A percentile compares a stretch with the other conserved stretches of the same genome.
Evolutionary conservation across 331 rosid species (phyloP).

Genomic region (Malus hybrid): DNA sequence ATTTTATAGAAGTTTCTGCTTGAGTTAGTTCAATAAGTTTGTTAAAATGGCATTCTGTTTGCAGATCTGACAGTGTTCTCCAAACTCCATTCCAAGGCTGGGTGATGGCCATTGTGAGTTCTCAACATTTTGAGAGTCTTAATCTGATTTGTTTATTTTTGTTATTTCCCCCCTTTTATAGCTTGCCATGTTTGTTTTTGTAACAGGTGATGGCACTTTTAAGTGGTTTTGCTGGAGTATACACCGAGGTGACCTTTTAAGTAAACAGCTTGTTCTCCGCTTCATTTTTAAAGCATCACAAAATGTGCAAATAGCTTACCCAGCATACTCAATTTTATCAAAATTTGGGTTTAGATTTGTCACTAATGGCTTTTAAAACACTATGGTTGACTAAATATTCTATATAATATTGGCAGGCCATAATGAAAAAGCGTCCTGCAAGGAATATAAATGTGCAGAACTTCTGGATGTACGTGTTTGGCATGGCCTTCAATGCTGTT

Average conservation of each 20-base stretch:
- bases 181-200: slow-evolving; percentile 3
- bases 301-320: background rate
- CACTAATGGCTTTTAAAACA: background rate
- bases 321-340: slow-evolving; percentile 2
- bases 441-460: slow-evolving; percentile 90
- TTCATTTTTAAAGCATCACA: slow-evolving; percentile 4
- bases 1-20: slow-evolving; percentile 3
- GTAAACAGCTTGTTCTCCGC: background rate
- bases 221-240: slow-evolving; percentile 95
- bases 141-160: background rate
- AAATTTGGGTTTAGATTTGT: slow-evolving; percentile 10
- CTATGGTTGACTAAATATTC: slow-evolving; percentile 1
- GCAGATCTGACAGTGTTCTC: slow-evolving; percentile 84
- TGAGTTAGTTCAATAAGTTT: background rate
- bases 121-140: slow-evolving; percentile 13
- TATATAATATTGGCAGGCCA: slow-evolving; percentile 55
- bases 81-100: slow-evolving; percentile 96
- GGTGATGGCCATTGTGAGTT: slow-evolving; percentile 97
- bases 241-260: slow-evolving; percentile 62
- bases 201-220: slow-evolving; percentile 82
- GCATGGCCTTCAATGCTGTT: slow-evolving; percentile 84
- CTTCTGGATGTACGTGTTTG: slow-evolving; percentile 90
- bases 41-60: slow-evolving; percentile 10
- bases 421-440: slow-evolving; percentile 92
- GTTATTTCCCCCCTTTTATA: background rate